Evolutionary conservation across 257 asterid genomes (phyloP), one percentile per base, ranked within the genome.

Genomic region (Lycium ferocissimum): DNA sequence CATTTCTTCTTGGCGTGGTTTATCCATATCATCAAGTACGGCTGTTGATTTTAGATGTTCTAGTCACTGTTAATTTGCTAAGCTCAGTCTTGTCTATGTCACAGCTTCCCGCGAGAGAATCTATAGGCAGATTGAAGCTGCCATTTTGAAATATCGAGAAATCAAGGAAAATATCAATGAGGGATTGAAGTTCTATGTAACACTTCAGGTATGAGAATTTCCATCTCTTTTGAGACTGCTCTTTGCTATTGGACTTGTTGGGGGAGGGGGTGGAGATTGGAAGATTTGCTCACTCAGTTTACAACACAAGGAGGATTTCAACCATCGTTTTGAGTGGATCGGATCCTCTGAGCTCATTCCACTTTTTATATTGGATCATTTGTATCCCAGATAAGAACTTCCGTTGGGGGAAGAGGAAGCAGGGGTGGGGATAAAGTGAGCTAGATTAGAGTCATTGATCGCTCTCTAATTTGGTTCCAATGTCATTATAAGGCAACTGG

Each of bases 71-170:
- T 78, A 78, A 78, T 78, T 76, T 53, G 49, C 65, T 78, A 3
- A 78, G 47, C 49, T 78, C 82, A 22, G 69, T 87, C 85, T 81
- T 87, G 26, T 88, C 45, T 12, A 87, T 85, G 82, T 85, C 62
- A 70, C 98, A 97, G 99, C 93, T 88, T 94, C 97, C 73, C 95
- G 96, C 12, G 99, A 95, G 89, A 97, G 88, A 92, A 90, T 92
- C 86, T 95, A 94, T 85, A 92, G 91, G 83, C 99, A 97, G 90
- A 97, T 97, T 86, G 99, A 97, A 92, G 98, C 98, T 87, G 99
- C 98, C 86, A 86, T 95, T 83, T 96, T 93, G 20, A 97, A 95
- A 84, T 97, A 84, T 86, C 94, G 83, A 85, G 99, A 97, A 93
- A 92, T 95, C 85, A 94, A 97, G 93, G 97, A 95, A 86, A 97